phyloP scores from a whole-genome alignment of 2,329 filamentous ascomycete species.

The Colletotrichum horii region DNA sequence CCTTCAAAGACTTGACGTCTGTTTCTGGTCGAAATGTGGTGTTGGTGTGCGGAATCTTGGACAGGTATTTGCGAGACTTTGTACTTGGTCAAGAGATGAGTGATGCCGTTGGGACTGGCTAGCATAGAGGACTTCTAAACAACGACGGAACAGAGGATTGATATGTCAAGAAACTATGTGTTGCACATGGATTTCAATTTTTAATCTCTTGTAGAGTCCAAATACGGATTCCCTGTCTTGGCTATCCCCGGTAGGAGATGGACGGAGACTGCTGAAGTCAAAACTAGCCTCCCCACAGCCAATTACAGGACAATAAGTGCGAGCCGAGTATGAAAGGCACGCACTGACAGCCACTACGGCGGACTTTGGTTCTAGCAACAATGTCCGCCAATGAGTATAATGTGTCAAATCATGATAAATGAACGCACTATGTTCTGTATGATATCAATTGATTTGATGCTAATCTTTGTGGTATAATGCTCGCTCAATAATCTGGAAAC shows the following conservation, averaged over 20 bases:
- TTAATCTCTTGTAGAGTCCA: neutral
- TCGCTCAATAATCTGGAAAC: neutral
- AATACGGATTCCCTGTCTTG: neutral
- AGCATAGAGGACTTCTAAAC: too few relatives aligned
- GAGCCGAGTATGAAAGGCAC: neutral
- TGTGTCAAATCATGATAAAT: neutral
- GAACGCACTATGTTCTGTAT: accelerated
- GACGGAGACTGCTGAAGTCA: neutral
- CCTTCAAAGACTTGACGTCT: slow-evolving; percentile 47
- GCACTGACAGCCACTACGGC: neutral
- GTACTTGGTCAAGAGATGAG: neutral
- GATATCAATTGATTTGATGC: neutral
- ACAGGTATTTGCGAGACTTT: neutral
- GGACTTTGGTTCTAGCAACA: neutral
- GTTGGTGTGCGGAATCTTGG: neutral
- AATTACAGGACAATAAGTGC: neutral
- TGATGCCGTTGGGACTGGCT: too few relatives aligned
- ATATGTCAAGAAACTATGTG: neutral
- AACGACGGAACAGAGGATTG: accelerated
- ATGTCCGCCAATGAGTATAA: neutral
- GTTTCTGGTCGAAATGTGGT: neutral
- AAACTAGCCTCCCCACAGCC: neutral
- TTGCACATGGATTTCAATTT: neutral
- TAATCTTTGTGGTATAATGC: neutral
- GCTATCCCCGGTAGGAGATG: neutral